phyloP scores from a whole-genome alignment of 768 basidiomycete species.

The Panus rudis region DNA sequence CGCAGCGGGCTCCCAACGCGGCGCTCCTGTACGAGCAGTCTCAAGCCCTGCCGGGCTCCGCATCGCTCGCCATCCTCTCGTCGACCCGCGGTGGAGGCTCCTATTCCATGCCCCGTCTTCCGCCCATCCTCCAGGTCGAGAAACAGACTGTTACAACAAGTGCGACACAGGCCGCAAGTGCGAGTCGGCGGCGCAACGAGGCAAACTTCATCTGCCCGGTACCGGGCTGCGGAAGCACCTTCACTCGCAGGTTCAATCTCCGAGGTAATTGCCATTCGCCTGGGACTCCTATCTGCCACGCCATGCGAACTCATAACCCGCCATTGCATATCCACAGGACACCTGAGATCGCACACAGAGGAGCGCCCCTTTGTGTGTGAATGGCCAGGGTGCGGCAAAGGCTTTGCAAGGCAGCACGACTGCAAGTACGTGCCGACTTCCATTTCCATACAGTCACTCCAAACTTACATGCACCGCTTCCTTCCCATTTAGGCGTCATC shows the following conservation, averaged over 20 bases:
- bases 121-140: conserved; percentile 85
- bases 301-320: not conserved
- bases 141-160: conserved; percentile 94
- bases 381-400: conserved; percentile 91
- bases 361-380: conserved; percentile 92
- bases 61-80: conserved; percentile 3
- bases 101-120: conserved; percentile 43
- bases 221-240: conserved; percentile 32
- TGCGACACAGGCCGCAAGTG: conserved; percentile 88
- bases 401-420: conserved; percentile 93
- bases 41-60: conserved; percentile 23
- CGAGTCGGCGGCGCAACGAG: conserved; percentile 82
- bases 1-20: conserved; percentile 45
- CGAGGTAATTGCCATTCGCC: conserved; percentile 44
- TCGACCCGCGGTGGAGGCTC: conserved; percentile 10
- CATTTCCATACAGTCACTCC: conserved; percentile 1
- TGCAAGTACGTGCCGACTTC: conserved; percentile 75
- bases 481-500: conserved; percentile 58
- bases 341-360: conserved; percentile 91
- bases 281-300: conserved; percentile 2
- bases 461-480: conserved; percentile 5
- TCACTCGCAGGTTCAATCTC: conserved; percentile 82
- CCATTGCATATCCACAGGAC: conserved; percentile 45
- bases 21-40: conserved; percentile 48
- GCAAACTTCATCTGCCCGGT: conserved; percentile 67